Percentiles rank a stretch among this genome's conserved stretches.
Conservation (phyloP, 257 asterid genomes). For the Mitragyna speciosa region DNA sequence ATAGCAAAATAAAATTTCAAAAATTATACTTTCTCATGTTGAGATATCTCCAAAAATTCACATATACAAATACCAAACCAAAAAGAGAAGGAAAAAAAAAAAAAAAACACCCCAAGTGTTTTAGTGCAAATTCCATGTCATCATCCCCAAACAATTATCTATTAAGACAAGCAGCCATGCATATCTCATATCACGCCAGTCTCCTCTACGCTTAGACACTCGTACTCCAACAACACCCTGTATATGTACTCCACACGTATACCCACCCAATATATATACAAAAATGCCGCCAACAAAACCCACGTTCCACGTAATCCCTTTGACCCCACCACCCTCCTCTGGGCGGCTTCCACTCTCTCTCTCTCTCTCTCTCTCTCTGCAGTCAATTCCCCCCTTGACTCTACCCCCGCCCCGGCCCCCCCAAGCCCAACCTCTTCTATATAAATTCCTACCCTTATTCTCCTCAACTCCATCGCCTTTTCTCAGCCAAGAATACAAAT, state of each 20-base stretch:
- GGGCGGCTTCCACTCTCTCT: constrained; percentile 21
- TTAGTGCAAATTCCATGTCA: too few relatives aligned
- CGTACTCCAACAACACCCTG: too few relatives aligned
- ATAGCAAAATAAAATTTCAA: too few relatives aligned
- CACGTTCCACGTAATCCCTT: constrained; percentile 26
- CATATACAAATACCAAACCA: background rate
- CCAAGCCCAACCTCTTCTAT: background rate
- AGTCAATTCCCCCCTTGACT: constrained; percentile 29
- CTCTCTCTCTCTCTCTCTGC: constrained; percentile 14
- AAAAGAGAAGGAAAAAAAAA: background rate
- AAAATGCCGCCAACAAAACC: constrained; percentile 26
- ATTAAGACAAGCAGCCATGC: background rate
- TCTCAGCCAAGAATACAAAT: too few relatives aligned
- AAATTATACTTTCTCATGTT: background rate
- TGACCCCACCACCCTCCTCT: constrained; percentile 2
- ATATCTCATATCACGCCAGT: too few relatives aligned
- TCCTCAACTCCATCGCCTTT: constrained; percentile 1
- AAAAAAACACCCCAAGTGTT: background rate
- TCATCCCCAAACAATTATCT: too few relatives aligned
- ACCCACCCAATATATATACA: background rate
- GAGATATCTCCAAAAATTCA: background rate
- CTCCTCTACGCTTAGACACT: too few relatives aligned
- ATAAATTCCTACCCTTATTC: background rate
- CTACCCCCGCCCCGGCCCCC: constrained; percentile 10
- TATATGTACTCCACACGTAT: constrained; percentile 1